Evolutionary conservation across 495 filamentous ascomycete species (phyloP), one percentile per base, ranked within the genome.

Genomic region (Penicillium roqueforti): DNA sequence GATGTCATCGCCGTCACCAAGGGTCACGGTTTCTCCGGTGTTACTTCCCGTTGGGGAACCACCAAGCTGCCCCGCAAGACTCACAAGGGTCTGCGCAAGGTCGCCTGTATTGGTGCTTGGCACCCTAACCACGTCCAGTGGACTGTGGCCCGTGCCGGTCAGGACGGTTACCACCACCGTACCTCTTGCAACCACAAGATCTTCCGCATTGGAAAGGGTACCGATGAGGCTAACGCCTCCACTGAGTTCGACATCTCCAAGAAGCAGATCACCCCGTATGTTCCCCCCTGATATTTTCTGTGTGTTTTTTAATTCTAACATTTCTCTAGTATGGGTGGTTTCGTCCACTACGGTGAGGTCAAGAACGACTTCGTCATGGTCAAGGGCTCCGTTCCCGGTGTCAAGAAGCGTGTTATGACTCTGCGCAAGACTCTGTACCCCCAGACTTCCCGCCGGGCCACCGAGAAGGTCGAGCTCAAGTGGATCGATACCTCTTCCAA

Each of bases 21-120:
- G 86, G 95, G 95, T 83, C 90, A 97, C 81, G 95, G 95, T 73
- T 97, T 88, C 86, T 79, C 82, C 69, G 95, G 95, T 88, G 95
- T 99, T 63, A 99, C 95, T 51, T 82, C 84, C 75, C 85, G 95
- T 79, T 99, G 95, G 95, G 95, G 95, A 62, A 99, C 95, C 76
- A 99, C 96, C 88, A 99, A 99, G 89, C 89, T 99, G 62, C 95
- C 95, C 62, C 89, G 95, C 69, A 99, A 99, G 89, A 99, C 95
- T 61, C 95, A 99, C 87, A 99, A 99, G 86, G 95, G 95, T 92
- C 88, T 99, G 70, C 87, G 95, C 66, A 99, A 99, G 87, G 95
- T 99, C 68, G 95, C 95, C 68, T 99, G 95, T 95, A 99, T 99
- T 75, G 95, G 95, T 85, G 95, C 95, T 64, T 99, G 95, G 95